phyloP scores from a whole-genome alignment of 108 stramenopile species.

The Nitzschia sp. region DNA sequence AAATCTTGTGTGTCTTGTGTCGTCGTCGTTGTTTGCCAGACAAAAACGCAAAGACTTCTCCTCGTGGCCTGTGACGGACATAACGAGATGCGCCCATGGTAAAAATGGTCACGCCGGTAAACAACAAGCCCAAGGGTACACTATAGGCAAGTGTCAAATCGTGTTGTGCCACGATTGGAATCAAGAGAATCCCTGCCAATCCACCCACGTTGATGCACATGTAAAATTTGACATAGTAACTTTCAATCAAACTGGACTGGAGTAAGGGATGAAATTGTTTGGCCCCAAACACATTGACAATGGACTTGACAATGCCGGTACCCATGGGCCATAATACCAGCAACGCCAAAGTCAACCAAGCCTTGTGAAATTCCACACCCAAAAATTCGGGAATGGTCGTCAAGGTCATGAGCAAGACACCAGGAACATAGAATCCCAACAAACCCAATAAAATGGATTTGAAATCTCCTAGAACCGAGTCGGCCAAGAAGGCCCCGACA shows the following conservation, averaged over 20 bases:
- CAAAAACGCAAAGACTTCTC: background rate
- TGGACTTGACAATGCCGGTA: conserved; percentile 73
- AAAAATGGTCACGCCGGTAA: conserved; percentile 51
- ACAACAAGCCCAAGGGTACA: conserved; percentile 55
- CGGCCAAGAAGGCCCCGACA: conserved; percentile 73
- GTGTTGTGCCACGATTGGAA: conserved; percentile 69
- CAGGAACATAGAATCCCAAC: conserved; percentile 67
- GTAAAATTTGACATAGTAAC: conserved; percentile 83
- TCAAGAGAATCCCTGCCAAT: conserved; percentile 61
- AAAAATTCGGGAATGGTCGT: conserved; percentile 64
- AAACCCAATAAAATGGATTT: conserved; percentile 61
- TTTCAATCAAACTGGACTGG: conserved; percentile 62
- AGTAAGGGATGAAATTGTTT: conserved; percentile 80
- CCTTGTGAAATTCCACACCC: conserved; percentile 51
- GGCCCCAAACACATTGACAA: conserved; percentile 82
- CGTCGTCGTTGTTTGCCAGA: conserved; percentile 9
- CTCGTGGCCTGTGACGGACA: conserved; percentile 46
- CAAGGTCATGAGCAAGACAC: conserved; percentile 64
- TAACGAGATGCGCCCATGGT: conserved; percentile 53
- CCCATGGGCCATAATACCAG: conserved; percentile 72
- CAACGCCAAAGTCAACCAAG: conserved; percentile 42
- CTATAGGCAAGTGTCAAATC: conserved; percentile 67
- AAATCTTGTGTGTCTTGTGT: conserved; percentile 10
- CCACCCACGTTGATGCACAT: conserved; percentile 82
- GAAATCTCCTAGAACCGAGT: conserved; percentile 70